A percentile compares a stretch with the other conserved stretches of the same genome.
Evolutionary conservation across 257 asterid species (phyloP).

Genomic region (Gardenia jasminoides): DNA sequence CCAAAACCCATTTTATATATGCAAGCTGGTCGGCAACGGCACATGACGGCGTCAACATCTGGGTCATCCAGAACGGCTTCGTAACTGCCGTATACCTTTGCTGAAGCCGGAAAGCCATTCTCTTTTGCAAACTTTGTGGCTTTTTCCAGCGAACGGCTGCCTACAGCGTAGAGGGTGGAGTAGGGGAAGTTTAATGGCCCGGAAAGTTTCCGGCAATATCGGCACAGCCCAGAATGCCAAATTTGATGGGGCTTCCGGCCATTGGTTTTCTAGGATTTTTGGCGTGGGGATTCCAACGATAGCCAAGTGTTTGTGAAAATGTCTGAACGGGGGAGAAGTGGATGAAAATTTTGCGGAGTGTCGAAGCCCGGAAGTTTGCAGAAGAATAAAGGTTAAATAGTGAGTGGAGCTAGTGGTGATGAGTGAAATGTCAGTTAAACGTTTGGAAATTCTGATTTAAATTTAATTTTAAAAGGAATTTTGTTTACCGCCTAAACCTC

Average conservation of each 20-base stretch:
- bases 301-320: no score
- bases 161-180: constrained; percentile 55
- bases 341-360: no score
- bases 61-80: constrained; percentile 63
- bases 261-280: neutral
- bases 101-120: constrained; percentile 47
- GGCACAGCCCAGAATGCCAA: constrained; percentile 81
- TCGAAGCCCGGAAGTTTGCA: no score
- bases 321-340: no score
- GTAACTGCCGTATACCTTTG: constrained; percentile 58
- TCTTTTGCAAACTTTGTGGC: constrained; percentile 57
- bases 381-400: no score
- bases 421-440: no score
- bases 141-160: constrained; percentile 57
- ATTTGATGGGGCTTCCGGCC: constrained; percentile 20
- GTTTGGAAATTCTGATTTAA: no score
- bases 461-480: no score
- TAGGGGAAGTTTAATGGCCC: constrained; percentile 49
- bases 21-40: constrained; percentile 75
- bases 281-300: no score
- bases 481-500: no score
- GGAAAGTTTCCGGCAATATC: constrained; percentile 58
- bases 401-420: no score
- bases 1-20: constrained; percentile 67
- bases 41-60: constrained; percentile 69